Conservation (phyloP, 441 rosid genomes). For the Pelargonium exstipulatum region DNA sequence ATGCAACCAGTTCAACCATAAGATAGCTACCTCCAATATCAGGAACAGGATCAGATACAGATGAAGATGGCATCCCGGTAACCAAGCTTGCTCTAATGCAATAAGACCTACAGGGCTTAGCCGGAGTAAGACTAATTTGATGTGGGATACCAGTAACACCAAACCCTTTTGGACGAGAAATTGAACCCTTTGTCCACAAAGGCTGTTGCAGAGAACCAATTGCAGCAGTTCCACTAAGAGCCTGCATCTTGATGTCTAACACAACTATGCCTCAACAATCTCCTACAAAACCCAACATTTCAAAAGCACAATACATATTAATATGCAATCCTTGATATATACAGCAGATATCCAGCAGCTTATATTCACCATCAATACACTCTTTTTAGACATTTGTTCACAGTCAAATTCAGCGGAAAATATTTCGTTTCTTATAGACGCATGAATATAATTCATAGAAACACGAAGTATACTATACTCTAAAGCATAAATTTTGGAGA, state of each 20-base stretch:
- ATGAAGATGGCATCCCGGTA: neutral
- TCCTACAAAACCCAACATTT: neutral
- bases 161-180: neutral
- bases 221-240: neutral
- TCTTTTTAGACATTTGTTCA: too few relatives aligned
- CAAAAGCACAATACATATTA: neutral
- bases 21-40: constrained; percentile 34
- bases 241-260: neutral
- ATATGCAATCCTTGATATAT: neutral
- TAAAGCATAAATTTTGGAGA: neutral
- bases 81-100: constrained; percentile 41
- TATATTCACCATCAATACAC: neutral
- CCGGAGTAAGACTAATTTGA: constrained; percentile 35
- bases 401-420: too few relatives aligned
- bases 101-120: constrained; percentile 36
- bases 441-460: too few relatives aligned
- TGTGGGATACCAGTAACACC: constrained; percentile 24
- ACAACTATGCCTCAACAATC: neutral
- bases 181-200: neutral
- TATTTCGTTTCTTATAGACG: too few relatives aligned
- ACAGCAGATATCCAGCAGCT: neutral
- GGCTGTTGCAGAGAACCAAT: constrained; percentile 2
- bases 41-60: constrained; percentile 38
- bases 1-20: too few relatives aligned
- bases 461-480: too few relatives aligned